These are phyloP conservation scores for Phialophora expanda DNA, from an alignment of 2,329 filamentous ascomycete genomes.

Conservation along the genomic window DNA sequence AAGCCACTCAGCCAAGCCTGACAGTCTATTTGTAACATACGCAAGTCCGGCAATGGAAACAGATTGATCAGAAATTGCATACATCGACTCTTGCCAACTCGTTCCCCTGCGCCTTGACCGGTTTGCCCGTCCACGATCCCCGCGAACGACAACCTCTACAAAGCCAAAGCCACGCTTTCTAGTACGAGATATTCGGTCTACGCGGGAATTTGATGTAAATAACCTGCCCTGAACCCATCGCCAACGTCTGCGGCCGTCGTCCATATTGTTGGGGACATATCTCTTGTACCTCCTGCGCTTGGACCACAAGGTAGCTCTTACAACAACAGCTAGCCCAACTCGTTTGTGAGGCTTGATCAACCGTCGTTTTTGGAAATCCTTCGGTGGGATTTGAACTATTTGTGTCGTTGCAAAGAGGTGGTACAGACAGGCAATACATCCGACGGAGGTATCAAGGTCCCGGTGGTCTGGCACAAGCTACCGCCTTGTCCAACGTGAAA, in stretches of 20 bases:
- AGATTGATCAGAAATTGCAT: constrained; percentile 12
- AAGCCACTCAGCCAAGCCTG: constrained; percentile 27
- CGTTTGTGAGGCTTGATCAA: background rate
- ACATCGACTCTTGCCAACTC: background rate
- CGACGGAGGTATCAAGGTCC: constrained; percentile 26
- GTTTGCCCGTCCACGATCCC: constrained; percentile 5
- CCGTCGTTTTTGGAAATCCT: background rate
- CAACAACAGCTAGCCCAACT: background rate
- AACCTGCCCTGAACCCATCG: background rate
- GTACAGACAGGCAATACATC: constrained; percentile 27
- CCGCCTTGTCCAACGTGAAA: constrained; percentile 27
- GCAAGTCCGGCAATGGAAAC: constrained; percentile 21
- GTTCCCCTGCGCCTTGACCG: background rate
- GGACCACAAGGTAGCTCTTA: background rate
- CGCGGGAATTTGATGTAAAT: background rate
- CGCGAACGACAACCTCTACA: background rate
- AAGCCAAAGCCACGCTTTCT: background rate
- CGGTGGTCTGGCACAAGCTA: constrained; percentile 29
- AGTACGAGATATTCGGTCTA: background rate
- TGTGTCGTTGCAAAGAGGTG: constrained; percentile 27
- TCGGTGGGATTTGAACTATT: constrained; percentile 16
- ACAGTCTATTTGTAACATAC: constrained; percentile 28
- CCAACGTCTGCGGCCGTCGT: background rate
- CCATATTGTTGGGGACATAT: background rate
- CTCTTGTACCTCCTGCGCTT: background rate